Evolutionary conservation across 257 asterid genomes (phyloP).

Genomic region (Orobanche coerulescens): DNA sequence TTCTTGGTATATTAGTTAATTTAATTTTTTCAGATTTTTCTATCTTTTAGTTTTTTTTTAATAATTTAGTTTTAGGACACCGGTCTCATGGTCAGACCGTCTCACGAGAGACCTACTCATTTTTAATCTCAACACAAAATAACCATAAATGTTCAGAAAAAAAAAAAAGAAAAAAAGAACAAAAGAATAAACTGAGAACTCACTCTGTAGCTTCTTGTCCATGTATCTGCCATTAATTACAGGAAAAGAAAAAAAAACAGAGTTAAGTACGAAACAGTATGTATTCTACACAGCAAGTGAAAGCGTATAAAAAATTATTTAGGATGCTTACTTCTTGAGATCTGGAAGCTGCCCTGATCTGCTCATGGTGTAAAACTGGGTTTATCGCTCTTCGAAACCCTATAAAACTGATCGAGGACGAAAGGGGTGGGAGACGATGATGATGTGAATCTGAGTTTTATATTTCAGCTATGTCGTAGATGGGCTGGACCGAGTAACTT

Average conservation of each 20-base stretch:
- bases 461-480: too few species aligned
- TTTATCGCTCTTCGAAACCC: slow-evolving; percentile 33
- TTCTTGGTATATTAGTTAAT: too few species aligned
- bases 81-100: too few species aligned
- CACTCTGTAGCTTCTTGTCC: slow-evolving; percentile 93
- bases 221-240: slow-evolving; percentile 49
- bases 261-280: background rate
- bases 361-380: slow-evolving; percentile 50
- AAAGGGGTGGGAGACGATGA: background rate
- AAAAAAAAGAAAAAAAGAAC: background rate
- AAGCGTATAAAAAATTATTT: too few species aligned
- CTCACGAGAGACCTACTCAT: too few species aligned
- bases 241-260: background rate
- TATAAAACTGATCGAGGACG: slow-evolving; percentile 6
- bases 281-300: background rate
- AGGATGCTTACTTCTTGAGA: slow-evolving; percentile 66
- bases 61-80: too few species aligned
- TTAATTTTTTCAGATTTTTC: too few species aligned
- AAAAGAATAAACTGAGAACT: slow-evolving; percentile 30
- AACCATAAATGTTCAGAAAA: background rate
- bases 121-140: background rate
- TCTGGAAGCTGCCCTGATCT: slow-evolving; percentile 98
- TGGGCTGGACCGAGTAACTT: too few species aligned
- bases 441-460: too few species aligned
- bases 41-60: too few species aligned